These are phyloP conservation scores for Colletotrichum echinochloae DNA, from an alignment of 2,329 filamentous ascomycete species.

Conservation along the genomic window DNA sequence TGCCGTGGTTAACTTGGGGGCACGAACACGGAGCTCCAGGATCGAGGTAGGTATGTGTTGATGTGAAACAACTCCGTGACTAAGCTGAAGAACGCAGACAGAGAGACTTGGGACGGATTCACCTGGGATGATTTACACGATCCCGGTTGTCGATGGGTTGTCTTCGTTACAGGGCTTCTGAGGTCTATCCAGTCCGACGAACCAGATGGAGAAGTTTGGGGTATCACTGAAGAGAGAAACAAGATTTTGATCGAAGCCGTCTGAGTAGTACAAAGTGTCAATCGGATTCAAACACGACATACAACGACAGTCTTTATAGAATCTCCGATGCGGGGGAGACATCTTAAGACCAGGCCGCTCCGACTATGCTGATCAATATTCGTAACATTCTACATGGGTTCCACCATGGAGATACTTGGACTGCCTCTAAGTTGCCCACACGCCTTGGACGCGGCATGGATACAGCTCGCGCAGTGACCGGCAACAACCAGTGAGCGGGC, in stretches of 20 bases:
- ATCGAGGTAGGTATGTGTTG: background rate
- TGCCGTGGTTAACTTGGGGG: background rate
- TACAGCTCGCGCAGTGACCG: background rate
- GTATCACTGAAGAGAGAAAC: slow-evolving; percentile 7
- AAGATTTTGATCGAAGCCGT: slow-evolving; percentile 19
- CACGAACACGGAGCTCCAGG: background rate
- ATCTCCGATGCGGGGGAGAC: background rate
- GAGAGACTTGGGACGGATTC: slow-evolving; percentile 17
- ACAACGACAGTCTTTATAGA: slow-evolving; percentile 36
- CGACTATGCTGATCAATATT: slow-evolving; percentile 21
- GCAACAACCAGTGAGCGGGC: slow-evolving; percentile 18
- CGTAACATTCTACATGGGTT: slow-evolving; percentile 1
- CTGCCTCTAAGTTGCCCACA: slow-evolving; percentile 1
- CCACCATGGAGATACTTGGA: slow-evolving; percentile 25
- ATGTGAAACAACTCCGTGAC: slow-evolving; percentile 18
- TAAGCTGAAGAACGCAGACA: background rate
- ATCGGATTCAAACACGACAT: background rate
- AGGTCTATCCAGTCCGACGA: background rate
- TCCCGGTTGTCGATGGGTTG: background rate
- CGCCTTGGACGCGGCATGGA: background rate
- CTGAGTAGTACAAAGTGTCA: slow-evolving; percentile 5
- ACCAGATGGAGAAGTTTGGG: background rate
- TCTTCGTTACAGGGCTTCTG: background rate
- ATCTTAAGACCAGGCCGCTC: slow-evolving; percentile 6
- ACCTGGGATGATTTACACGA: background rate